Base-by-base conservation (phyloP, 116 monocot genomes). In the Trichopus zeylanicus region DNA sequence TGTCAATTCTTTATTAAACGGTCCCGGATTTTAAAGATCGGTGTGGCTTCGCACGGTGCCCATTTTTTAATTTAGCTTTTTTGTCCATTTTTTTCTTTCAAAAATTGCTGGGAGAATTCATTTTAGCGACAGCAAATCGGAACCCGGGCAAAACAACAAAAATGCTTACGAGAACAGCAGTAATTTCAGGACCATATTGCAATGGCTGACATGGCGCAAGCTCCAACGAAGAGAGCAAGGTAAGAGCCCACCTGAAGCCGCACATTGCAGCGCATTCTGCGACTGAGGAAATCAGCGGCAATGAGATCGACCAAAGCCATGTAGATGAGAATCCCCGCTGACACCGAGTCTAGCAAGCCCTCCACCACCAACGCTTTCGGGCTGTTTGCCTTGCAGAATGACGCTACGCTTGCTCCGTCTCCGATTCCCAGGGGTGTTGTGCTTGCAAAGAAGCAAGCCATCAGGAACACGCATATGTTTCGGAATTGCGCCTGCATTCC, bases 241-340 rank as follows among this genome's bases (percentile, higher is more conserved):
- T 78, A 91, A 1, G 77, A 80, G 0, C 60, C 59, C 4, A 77
- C 37, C 64, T 86, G 86, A 19, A 80, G 52, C 22, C 64, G 42
- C 21, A 57, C 0, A 15, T 51, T 73, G 61, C 73, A 66, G 48
- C 71, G 72, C 72, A 68, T 67, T 18, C 31, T 66, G n/a, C 33
- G 64, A 55, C 74, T 67, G n/a, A 82, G 69, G 60, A 91, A 91
- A 56, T 91, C 91, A 0, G 80, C 75, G 1, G 83, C 91, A 31
- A 91, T 86, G 24, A 91, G 75, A 42, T 91, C 86, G 2, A 91
- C 91, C 23, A 91, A 60, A 1, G 91, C 76, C 91, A 91, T 83
- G 72, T 91, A 91, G 13, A 91, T 86, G n/a, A 91, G 67, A 22
- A 91, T 91, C 1, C 86, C 91, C 0, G 83, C 82, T 20, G 86